phyloP scores from a whole-genome alignment of 2,329 filamentous ascomycete species.

The Clonostachys rhizophaga region DNA sequence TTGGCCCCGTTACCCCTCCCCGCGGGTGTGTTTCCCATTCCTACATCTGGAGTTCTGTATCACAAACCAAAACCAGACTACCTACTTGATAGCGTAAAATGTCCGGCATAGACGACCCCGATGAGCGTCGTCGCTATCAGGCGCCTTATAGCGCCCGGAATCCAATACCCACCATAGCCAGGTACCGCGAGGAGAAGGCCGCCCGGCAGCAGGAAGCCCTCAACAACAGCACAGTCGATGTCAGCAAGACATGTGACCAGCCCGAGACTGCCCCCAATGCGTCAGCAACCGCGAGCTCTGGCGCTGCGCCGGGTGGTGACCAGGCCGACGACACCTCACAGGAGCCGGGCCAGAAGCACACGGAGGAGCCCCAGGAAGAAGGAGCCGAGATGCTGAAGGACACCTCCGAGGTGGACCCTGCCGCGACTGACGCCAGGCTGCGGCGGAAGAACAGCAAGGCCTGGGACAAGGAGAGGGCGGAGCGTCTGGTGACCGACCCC shows the following conservation, averaged over 20 bases:
- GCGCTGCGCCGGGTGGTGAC: background rate
- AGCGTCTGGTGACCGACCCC: constrained; percentile 65
- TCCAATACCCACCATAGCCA: constrained; percentile 43
- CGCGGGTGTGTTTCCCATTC: too few species aligned
- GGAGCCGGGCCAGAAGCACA: background rate
- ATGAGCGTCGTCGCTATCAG: constrained; percentile 28
- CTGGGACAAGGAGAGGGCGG: constrained; percentile 34
- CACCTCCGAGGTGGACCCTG: constrained; percentile 26
- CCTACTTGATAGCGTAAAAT: background rate
- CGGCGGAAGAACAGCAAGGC: constrained; percentile 35
- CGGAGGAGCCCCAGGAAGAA: constrained; percentile 2
- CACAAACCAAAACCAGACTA: background rate
- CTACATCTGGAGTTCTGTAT: too few species aligned
- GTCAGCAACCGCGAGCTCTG: constrained; percentile 13
- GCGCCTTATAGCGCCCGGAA: constrained; percentile 34
- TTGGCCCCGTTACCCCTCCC: too few species aligned
- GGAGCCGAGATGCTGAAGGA: constrained; percentile 15
- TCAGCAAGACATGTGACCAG: background rate
- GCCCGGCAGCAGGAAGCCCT: constrained; percentile 34
- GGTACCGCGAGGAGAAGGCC: constrained; percentile 39
- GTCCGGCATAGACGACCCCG: constrained; percentile 19
- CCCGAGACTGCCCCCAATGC: constrained; percentile 25
- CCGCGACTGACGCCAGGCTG: constrained; percentile 34
- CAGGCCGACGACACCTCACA: constrained; percentile 2
- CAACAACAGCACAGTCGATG: constrained; percentile 13